These are phyloP conservation scores for Talaromyces verruculosus DNA, from an alignment of 2,329 filamentous ascomycete species.

Conservation along the genomic window DNA sequence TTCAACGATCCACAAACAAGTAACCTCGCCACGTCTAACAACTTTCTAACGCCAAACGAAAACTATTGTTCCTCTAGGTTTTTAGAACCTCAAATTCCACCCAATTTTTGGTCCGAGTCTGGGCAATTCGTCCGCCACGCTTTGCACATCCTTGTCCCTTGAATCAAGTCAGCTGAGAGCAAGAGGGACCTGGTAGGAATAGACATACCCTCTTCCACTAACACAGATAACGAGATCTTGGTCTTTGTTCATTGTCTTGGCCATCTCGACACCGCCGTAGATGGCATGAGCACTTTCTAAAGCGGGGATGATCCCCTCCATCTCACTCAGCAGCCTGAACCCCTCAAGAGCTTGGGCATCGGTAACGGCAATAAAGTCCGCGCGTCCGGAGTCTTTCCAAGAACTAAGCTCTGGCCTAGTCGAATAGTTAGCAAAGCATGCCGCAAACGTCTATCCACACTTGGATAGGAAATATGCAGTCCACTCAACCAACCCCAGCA, in stretches of 20 bases:
- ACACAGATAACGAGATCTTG: slow-evolving; percentile 92
- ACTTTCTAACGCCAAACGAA: not conserved
- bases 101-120: slow-evolving; percentile 79
- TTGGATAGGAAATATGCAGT: not conserved
- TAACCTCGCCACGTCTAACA: not conserved
- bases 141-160: slow-evolving; percentile 88
- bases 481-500: slow-evolving; percentile 26
- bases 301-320: slow-evolving; percentile 23
- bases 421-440: slow-evolving; percentile 93
- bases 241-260: slow-evolving; percentile 86
- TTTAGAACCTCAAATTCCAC: slow-evolving; percentile 19
- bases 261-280: slow-evolving; percentile 81
- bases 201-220: slow-evolving; percentile 68
- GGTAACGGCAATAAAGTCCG: slow-evolving; percentile 83
- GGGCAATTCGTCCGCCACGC: slow-evolving; percentile 92
- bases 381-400: slow-evolving; percentile 89
- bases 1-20: not conserved
- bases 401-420: slow-evolving; percentile 87
- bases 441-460: slow-evolving; percentile 46
- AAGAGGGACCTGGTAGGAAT: not conserved
- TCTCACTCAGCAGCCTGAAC: slow-evolving; percentile 25
- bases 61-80: not conserved
- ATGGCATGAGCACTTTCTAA: slow-evolving; percentile 46
- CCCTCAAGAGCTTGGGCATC: slow-evolving; percentile 77
- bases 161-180: not conserved